Evolutionary conservation across 192 early-diverging fungal genomes (phyloP), one percentile per base, ranked within the genome.

Genomic region (Backusella morwellensis): DNA sequence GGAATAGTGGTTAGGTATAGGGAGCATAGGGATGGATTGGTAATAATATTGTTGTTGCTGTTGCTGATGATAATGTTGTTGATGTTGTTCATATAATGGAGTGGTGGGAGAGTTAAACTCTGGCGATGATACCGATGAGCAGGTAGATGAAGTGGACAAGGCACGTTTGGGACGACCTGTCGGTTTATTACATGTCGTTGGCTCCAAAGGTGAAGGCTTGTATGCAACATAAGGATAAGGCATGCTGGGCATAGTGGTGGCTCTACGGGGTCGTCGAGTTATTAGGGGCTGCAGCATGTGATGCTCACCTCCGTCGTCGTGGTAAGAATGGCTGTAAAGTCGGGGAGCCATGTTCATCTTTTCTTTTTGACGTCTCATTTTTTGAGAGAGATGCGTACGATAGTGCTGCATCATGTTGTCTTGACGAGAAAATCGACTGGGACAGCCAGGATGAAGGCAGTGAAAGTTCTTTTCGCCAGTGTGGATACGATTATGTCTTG

Each of bases 381-480:
- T 91, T 35, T 88, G 80, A 35, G 92, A 92, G 68, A 91, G 83
- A 75, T 95, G 94, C 2, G 93, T 93, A 67, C 92, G 91, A 77
- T 92, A 93, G 76, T 95, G 94, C 73, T 95, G 94, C 90, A 92
- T 93, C 92, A 94, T 94, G 78, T 95, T 93, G 82, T 95, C 94
- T 66, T 93, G 92, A 69, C 94, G 85, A 41, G 93, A 93, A 67
- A 95, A 95, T 82, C 88, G 85, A 78, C 89, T 91, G 8, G 82
- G 83, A 80, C 94, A 95, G 9, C 90, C 92, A 0, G 88, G 85
- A 79, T 88, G 85, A 23, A 87, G 83, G 75, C 94, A 95, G 0
- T 79, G 36, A 78, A 91, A 94, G 83, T 92, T 91, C 80, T 93
- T 93, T 81, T 93, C 93, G 21, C 93, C 93, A 0, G 90, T 93